Evolutionary conservation across 208 protist species (phyloP).

Genomic region (Crithidia fasciculata): DNA sequence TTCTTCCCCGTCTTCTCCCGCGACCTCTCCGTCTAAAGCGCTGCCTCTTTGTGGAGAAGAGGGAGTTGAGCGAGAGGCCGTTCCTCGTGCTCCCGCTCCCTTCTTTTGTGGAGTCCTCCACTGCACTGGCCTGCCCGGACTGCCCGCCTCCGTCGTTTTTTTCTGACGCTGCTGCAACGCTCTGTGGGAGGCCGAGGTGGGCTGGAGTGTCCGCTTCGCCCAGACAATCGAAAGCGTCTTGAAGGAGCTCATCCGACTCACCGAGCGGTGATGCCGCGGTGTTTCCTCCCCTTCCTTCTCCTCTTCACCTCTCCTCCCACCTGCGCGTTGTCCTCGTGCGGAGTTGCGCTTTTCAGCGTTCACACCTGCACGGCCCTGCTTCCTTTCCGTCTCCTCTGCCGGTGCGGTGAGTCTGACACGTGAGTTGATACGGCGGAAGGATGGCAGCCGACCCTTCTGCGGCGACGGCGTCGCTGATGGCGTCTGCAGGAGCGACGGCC

Average conservation of each 20-base stretch:
- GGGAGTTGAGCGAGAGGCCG: no score
- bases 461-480: background rate
- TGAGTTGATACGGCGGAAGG: background rate
- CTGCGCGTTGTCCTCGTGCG: background rate
- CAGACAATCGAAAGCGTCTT: constrained; percentile 11
- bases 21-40: no score
- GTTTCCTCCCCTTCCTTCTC: background rate
- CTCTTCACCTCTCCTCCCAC: no score
- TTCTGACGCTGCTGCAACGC: background rate
- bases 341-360: background rate
- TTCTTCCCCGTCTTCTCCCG: no score
- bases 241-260: background rate
- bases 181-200: constrained; percentile 3
- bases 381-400: background rate
- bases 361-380: background rate
- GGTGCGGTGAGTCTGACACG: background rate
- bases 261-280: background rate
- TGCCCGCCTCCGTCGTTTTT: background rate
- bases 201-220: background rate
- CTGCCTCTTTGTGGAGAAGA: no score
- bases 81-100: no score
- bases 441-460: background rate
- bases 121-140: background rate
- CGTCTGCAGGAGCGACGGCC: no score
- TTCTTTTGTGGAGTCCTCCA: background rate